Percentiles rank a stretch among this genome's conserved stretches.
Evolutionary conservation across 139 green algal species (phyloP).

Genomic region (Spirogloea muscicola): DNA sequence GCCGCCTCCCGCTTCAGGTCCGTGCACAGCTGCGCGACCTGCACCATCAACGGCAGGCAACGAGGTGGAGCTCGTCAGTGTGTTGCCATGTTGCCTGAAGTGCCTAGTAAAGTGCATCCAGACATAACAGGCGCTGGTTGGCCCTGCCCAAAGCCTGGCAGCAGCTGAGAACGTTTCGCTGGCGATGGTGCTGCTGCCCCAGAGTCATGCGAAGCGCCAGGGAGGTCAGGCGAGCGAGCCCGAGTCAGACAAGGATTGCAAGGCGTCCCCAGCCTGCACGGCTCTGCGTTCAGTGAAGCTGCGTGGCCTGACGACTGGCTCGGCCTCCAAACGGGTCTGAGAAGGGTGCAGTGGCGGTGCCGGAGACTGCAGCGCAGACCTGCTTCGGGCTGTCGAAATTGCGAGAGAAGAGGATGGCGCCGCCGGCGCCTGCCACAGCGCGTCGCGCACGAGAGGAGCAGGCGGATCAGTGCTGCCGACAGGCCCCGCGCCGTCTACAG

Average conservation of each 20-base stretch:
- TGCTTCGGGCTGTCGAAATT: conserved; percentile 49
- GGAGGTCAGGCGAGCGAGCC: too few species aligned
- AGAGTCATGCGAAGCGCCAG: too few species aligned
- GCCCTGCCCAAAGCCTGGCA: neutral
- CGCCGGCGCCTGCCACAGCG: conserved; percentile 35
- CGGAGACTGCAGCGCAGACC: neutral
- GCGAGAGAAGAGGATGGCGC: conserved; percentile 48
- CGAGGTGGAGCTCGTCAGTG: neutral
- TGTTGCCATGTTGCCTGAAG: neutral
- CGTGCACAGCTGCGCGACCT: conserved; percentile 43
- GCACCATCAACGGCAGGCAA: neutral
- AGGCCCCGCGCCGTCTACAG: too few species aligned
- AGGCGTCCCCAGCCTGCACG: too few species aligned
- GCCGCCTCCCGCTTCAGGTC: conserved; percentile 43
- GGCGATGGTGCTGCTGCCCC: too few species aligned
- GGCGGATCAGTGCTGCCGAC: neutral
- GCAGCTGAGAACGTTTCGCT: too few species aligned
- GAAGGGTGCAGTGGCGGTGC: neutral
- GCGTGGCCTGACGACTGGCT: neutral
- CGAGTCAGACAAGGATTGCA: too few species aligned
- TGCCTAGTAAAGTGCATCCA: neutral
- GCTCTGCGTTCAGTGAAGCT: neutral
- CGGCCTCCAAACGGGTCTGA: neutral
- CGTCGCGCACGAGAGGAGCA: neutral
- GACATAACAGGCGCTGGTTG: neutral